Base-by-base conservation (phyloP, 495 filamentous ascomycete genomes). In the Xylaria scruposa region DNA sequence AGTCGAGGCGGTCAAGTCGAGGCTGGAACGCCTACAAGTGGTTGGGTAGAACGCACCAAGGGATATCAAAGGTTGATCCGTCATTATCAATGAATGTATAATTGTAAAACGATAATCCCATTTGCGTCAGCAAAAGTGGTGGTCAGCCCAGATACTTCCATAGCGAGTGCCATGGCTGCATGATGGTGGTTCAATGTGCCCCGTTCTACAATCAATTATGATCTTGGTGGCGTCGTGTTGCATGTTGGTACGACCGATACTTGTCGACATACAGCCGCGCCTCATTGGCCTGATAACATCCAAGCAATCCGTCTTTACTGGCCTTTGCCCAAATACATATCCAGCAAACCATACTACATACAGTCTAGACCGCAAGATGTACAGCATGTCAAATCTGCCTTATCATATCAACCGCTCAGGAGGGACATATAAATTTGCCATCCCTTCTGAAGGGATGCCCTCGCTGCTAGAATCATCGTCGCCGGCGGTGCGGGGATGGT, bases 1-100 rank as follows among this genome's bases (percentile, higher is more conserved):
- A 67, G 84, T 89, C 36, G 85, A 89, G 70, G 87, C 84, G 44
- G 78, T 91, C 15, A 82, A 81, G 66, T 78, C 71, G 63, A 87
- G 90, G 83, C 82, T 88, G 68, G 82, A 81, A 53, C 85, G 80
- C 62, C 81, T 90, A 53, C 69, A 75, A 38, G 68, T 75, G 67
- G 71, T 70, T 73, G 70, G 71, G 67, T 79, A 77, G 70, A 67
- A 36, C 56, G 38, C 19, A 26, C 46, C 44, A 44, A 19, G 42
- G 17, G 54, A 64, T n/a, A 46, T n/a, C 1, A 10, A 54, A 42
- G 26, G 59, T 64, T 33, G 38, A 19, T 29, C 47, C 49, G 54
- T 60, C 56, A 3, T 36, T 10, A 26, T 61, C 15, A 24, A 60
- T 59, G 58, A 73, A 67, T 77, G 73, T 78, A 77, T 70, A 70